phyloP scores from a whole-genome alignment of 257 asterid species.

The Solanum bulbocastanum region DNA sequence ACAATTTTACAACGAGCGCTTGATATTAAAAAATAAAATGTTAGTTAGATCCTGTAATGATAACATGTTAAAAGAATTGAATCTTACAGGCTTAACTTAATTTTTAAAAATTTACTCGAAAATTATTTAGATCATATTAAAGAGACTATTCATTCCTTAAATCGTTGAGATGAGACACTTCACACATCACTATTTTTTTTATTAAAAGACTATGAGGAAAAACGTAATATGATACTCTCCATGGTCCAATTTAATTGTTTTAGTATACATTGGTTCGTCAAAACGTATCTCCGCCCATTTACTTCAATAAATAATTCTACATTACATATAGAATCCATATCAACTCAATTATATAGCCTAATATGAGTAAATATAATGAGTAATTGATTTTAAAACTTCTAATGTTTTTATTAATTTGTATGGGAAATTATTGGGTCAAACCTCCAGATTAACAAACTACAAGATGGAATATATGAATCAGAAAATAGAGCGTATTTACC shows the following conservation, averaged over 20 bases:
- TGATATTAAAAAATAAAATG: not conserved
- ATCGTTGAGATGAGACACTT: accelerated
- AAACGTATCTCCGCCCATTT: not conserved
- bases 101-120: not conserved
- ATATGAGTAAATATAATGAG: not conserved
- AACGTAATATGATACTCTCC: not conserved
- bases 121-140: not conserved
- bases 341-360: not conserved
- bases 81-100: no score
- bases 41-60: accelerated
- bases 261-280: not conserved
- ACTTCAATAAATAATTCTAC: not conserved
- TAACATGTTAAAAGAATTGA: no score
- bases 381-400: not conserved
- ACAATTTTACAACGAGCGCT: not conserved
- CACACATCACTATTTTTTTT: not conserved
- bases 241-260: not conserved
- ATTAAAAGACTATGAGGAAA: not conserved
- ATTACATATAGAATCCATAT: not conserved
- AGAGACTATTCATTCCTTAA: not conserved
- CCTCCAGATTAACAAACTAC: not conserved
- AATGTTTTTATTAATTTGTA: not conserved
- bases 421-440: not conserved
- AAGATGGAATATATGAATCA: not conserved
- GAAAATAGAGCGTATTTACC: not conserved